Evolutionary conservation across 2,329 filamentous ascomycete genomes (phyloP).

Genomic region (Neofusicoccum parvum): DNA sequence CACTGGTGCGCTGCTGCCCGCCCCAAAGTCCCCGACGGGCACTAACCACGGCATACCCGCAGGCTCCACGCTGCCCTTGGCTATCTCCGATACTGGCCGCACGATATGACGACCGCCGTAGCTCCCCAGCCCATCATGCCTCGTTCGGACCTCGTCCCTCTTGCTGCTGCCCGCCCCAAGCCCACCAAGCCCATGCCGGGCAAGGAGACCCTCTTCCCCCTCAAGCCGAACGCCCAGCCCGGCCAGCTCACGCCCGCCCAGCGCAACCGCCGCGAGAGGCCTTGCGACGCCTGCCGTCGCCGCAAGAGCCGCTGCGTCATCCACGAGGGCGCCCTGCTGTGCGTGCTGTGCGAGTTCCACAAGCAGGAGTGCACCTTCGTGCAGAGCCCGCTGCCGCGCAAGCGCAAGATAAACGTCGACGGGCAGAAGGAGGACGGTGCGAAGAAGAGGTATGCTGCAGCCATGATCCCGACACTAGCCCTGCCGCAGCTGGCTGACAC

Average conservation of each 20-base stretch:
- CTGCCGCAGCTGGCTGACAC: constrained; percentile 14
- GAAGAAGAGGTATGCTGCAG: constrained; percentile 65
- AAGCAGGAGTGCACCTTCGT: constrained; percentile 78
- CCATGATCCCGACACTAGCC: constrained; percentile 32
- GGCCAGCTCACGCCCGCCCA: constrained; percentile 41
- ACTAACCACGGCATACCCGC: constrained; percentile 18
- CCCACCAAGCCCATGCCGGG: constrained; percentile 42
- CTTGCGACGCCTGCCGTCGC: constrained; percentile 69
- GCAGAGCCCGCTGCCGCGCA: constrained; percentile 74
- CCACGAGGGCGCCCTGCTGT: constrained; percentile 72
- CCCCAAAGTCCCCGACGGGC: constrained; percentile 2
- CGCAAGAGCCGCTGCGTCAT: constrained; percentile 77
- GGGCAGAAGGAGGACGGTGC: constrained; percentile 61
- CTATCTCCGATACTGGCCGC: constrained; percentile 21
- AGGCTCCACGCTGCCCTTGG: constrained; percentile 15
- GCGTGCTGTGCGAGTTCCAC: constrained; percentile 76
- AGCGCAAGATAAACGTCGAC: constrained; percentile 74
- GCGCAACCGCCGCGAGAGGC: constrained; percentile 42
- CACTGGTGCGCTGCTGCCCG: constrained; percentile 20
- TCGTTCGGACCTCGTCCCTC: constrained; percentile 48
- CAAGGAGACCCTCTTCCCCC: constrained; percentile 46
- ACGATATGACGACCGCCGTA: constrained; percentile 51
- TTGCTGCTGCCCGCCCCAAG: constrained; percentile 48
- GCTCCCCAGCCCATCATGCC: constrained; percentile 50
- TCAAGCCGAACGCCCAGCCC: constrained; percentile 36